phyloP scores from a whole-genome alignment of 2,329 filamentous ascomycete species.

The Hypomyces perniciosus region DNA sequence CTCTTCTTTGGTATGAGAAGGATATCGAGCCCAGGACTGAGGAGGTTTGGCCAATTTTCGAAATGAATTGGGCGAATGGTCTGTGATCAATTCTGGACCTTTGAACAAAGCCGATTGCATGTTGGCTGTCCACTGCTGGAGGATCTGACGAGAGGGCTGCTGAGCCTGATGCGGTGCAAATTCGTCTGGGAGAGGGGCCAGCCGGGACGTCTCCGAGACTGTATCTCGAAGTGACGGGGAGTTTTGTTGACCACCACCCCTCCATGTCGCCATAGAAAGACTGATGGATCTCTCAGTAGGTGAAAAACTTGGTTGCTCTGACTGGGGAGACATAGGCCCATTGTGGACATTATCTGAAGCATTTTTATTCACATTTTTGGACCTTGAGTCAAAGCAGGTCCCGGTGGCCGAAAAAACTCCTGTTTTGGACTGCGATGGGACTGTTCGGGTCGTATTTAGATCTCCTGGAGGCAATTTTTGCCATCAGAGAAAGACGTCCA shows the following conservation, averaged over 20 bases:
- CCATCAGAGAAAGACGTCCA: conserved; percentile 26
- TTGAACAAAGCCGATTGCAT: conserved; percentile 4
- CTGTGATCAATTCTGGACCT: not conserved
- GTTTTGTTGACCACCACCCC: not conserved
- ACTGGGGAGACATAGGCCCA: not conserved
- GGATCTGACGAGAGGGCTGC: not conserved
- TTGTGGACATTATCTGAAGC: not conserved
- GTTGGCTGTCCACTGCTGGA: conserved; percentile 1
- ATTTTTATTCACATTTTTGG: not conserved
- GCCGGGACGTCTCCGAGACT: not conserved
- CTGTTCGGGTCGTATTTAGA: conserved; percentile 18
- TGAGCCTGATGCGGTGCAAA: not conserved
- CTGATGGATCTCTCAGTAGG: not conserved
- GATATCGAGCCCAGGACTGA: conserved; percentile 30
- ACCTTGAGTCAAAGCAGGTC: not conserved
- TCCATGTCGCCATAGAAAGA: not conserved
- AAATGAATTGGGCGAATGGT: not conserved
- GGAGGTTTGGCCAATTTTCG: conserved; percentile 17
- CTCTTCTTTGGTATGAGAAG: conserved; percentile 25
- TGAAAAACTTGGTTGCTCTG: not conserved
- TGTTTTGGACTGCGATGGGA: not conserved
- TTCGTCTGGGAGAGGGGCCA: conserved; percentile 7
- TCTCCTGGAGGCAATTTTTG: conserved; percentile 30
- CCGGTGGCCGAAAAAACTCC: not conserved
- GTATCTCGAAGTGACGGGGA: not conserved